Evolutionary conservation across 371 early-diverging fungal species (phyloP).

Genomic region (Zancudomyces culisetae): DNA sequence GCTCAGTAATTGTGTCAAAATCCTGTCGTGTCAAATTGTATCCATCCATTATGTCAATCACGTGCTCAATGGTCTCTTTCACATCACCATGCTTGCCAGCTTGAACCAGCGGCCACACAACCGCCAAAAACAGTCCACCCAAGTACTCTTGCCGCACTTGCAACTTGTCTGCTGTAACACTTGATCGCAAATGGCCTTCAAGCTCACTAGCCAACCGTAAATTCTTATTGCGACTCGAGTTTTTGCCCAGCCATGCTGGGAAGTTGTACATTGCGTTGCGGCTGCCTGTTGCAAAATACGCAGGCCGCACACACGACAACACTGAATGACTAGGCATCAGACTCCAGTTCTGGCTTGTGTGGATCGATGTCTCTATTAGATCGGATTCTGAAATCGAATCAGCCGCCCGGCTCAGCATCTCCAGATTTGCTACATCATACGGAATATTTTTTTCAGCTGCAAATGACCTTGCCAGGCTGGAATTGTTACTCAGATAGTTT

Average conservation of each 20-base stretch:
- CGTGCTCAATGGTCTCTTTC: constrained; percentile 42
- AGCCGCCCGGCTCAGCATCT: constrained; percentile 58
- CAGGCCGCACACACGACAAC: constrained; percentile 74
- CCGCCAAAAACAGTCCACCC: constrained; percentile 41
- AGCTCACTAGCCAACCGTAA: constrained; percentile 55
- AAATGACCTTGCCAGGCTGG: constrained; percentile 3
- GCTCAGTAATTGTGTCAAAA: constrained; percentile 60
- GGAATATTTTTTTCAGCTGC: no score
- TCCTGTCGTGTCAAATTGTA: constrained; percentile 82
- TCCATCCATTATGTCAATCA: constrained; percentile 68
- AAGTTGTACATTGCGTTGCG: constrained; percentile 26
- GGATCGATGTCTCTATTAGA: constrained; percentile 41
- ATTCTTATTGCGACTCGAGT: constrained; percentile 62
- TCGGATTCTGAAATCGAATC: constrained; percentile 84
- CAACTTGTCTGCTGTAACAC: constrained; percentile 60
- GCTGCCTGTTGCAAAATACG: constrained; percentile 50
- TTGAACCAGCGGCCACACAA: constrained; percentile 40
- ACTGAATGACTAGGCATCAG: constrained; percentile 84
- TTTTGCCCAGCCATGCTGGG: constrained; percentile 79
- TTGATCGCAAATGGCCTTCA: constrained; percentile 60
- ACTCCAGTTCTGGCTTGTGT: constrained; percentile 62
- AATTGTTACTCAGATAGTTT: constrained; percentile 20
- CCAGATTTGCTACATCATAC: constrained; percentile 23
- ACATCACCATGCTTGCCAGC: constrained; percentile 33
- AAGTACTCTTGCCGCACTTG: constrained; percentile 72